Base-by-base conservation (phyloP, 495 filamentous ascomycete species). In the Lasiosphaeria miniovina region DNA sequence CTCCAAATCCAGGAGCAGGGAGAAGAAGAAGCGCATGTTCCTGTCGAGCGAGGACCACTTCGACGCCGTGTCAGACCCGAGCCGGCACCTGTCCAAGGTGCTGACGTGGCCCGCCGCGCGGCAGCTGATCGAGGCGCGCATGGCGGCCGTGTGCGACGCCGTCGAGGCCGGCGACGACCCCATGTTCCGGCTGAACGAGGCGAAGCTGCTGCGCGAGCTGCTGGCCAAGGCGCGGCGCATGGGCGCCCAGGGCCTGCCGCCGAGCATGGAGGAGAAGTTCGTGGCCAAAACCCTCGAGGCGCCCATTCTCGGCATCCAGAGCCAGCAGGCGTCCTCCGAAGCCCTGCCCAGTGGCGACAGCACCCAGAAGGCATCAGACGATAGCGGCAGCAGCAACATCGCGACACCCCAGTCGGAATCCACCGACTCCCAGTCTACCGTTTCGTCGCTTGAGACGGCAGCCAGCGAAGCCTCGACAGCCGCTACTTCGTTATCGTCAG, bases 231-330 rank as follows among this genome's bases (percentile, higher is more conserved):
- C 91, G 15, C 76, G 81, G 55, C 80, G 76, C 0, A 90, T 96
- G 82, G 79, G 79, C 17, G 71, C 76, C 6, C 75, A 75, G 0
- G 84, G 84, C 0, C 71, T 97, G 36, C 92, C 94, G 9, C 72
- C 74, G 45, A 96, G 89, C 64, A 80, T 98, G 80, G 95, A 97
- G 69, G 88, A 96, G 45, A 86, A 84, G 34, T 94, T 96, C 65
- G 82, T 99, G 11, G 78, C 74, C 17, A 86, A 88, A 62, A 80
- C 83, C n/a, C 73, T 98, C 33, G 88, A 90, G 55, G 82, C 83
- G 49, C 94, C 94, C 0, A 72, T 92, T 24, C 75, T 89, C 65
- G 81, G 80, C 6, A 72, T 88, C n/a, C 84, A 79, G 65, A 73
- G 80, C 46, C 11, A 24, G 8, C 55, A 49, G 24, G 12, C 55